Percentiles rank a stretch among this genome's conserved stretches.
phyloP scores from a whole-genome alignment of 2,329 filamentous ascomycete genomes.

The Ophiosphaerella korrae region DNA sequence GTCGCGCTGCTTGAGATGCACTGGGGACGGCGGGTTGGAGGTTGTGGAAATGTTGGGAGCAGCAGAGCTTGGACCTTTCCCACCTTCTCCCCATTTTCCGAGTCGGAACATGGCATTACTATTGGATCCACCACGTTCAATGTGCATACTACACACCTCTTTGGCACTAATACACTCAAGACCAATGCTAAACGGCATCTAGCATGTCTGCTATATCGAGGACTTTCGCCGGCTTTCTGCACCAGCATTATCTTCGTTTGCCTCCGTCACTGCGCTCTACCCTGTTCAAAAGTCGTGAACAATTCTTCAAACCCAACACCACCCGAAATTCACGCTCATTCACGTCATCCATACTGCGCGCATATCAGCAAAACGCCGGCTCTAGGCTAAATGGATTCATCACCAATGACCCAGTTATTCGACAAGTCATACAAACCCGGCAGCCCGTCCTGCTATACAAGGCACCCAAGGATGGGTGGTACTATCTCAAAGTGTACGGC shows the following conservation, averaged over 20 bases:
- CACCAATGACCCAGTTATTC: slow-evolving; percentile 41
- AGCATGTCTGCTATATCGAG: slow-evolving; percentile 42
- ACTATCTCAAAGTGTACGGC: slow-evolving; percentile 36
- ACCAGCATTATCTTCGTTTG: slow-evolving; percentile 35
- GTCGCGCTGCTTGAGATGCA: slow-evolving; percentile 19
- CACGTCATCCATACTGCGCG: slow-evolving; percentile 28
- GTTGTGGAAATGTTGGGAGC: slow-evolving; percentile 44
- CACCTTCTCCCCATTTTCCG: slow-evolving; percentile 15
- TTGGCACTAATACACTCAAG: too few relatives aligned
- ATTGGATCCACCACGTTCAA: background rate
- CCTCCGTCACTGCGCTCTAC: slow-evolving; percentile 40
- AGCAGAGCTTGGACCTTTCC: slow-evolving; percentile 22
- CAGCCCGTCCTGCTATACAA: slow-evolving; percentile 42
- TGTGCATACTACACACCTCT: background rate
- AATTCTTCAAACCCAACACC: slow-evolving; percentile 21
- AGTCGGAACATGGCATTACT: slow-evolving; percentile 1
- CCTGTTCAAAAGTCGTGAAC: slow-evolving; percentile 32
- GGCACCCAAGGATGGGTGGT: slow-evolving; percentile 33
- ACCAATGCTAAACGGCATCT: background rate
- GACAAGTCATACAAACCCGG: slow-evolving; percentile 35
- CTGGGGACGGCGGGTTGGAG: slow-evolving; percentile 16
- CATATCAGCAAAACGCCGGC: slow-evolving; percentile 21
- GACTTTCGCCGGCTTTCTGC: slow-evolving; percentile 34
- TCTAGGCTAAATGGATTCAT: slow-evolving; percentile 18
- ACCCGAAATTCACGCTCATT: slow-evolving; percentile 25